Percentiles rank a stretch among this genome's conserved stretches.
phyloP scores from a whole-genome alignment of 2,329 filamentous ascomycete species.

The Coniochaeta pulveracea region DNA sequence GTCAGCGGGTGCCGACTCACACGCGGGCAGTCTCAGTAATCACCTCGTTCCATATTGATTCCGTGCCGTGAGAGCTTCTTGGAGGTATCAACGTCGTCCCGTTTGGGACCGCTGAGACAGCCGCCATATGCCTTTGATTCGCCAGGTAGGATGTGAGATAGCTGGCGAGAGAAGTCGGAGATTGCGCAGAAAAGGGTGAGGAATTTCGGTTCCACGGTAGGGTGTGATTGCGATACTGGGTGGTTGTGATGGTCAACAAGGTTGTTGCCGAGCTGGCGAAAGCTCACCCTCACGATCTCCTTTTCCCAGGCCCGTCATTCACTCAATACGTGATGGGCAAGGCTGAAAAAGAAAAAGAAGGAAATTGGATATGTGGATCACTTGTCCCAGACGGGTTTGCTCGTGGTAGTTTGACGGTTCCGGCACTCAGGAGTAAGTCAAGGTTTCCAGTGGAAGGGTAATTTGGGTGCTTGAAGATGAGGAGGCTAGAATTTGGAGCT shows the following conservation, averaged over 20 bases:
- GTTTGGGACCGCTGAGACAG: conserved; percentile 2
- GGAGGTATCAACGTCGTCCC: conserved; percentile 2
- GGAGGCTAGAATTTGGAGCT: too few relatives aligned
- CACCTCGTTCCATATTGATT: conserved; percentile 12
- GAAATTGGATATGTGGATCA: too few relatives aligned
- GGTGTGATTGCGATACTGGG: too few relatives aligned
- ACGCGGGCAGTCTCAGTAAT: conserved; percentile 3
- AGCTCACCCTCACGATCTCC: neutral
- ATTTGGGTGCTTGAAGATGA: too few relatives aligned
- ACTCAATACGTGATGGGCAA: neutral
- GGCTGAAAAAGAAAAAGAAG: too few relatives aligned
- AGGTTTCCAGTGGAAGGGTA: too few relatives aligned
- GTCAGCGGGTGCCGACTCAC: neutral
- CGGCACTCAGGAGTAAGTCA: too few relatives aligned
- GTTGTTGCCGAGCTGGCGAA: neutral
- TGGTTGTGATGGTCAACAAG: conserved; percentile 1
- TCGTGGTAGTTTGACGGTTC: too few relatives aligned
- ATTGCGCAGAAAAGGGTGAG: neutral
- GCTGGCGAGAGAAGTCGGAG: too few relatives aligned
- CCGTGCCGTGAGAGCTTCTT: conserved; percentile 3
- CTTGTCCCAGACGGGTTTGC: too few relatives aligned
- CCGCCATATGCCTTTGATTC: neutral
- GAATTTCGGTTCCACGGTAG: too few relatives aligned
- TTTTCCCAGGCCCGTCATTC: conserved; percentile 1
- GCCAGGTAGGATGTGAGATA: neutral